Evolutionary conservation across 495 filamentous ascomycete genomes (phyloP), one percentile per base, ranked within the genome.

Genomic region (Penicillium bialowiezense): DNA sequence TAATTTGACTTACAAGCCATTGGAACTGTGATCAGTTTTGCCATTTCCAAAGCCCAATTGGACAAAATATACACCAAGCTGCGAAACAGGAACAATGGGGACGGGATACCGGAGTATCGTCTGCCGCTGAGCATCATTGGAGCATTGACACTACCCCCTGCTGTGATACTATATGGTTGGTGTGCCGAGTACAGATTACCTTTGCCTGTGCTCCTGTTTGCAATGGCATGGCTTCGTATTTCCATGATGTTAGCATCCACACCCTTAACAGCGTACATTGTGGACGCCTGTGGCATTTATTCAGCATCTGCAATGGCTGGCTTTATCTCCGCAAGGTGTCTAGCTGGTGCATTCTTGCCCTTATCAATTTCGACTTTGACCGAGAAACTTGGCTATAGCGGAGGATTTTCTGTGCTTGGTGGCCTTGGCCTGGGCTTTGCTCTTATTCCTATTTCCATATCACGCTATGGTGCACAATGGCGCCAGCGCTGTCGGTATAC

Each of bases 291-390:
- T 23, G 37, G 37, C 10, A 5, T 21, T 39, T 39, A 39, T 24
- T 39, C 37, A 18, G 37, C 37, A 39, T 39, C 37, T 23, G 37
- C 37, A 24, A 39, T 39, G 19, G 37, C 37, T 39, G 19, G 37
- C 20, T 19, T 39, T 5, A 23, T 39, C 13, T 39, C 37, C 2
- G 12, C 12, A 2, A 21, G 37, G 19, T 39, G 37, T 10, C 23
- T 39, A 39, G 37, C 37, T 24, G 19, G 37, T 5, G 37, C 37
- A 5, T 21, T 39, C 4, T 39, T 39, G 19, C 37, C 37, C 2
- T 19, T 39, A 4, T 39, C 37, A 23, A n/a, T 39, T 5, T 13
- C 37, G 19, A 18, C 6, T 21, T 6, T 39, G 10, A 39, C 37
- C 14, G 19, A 23, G 10, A 39, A 19, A 7, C 6, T 39, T 6